Conservation (phyloP, 352 stramenopile genomes). For the Phytophthora ramorum region DNA sequence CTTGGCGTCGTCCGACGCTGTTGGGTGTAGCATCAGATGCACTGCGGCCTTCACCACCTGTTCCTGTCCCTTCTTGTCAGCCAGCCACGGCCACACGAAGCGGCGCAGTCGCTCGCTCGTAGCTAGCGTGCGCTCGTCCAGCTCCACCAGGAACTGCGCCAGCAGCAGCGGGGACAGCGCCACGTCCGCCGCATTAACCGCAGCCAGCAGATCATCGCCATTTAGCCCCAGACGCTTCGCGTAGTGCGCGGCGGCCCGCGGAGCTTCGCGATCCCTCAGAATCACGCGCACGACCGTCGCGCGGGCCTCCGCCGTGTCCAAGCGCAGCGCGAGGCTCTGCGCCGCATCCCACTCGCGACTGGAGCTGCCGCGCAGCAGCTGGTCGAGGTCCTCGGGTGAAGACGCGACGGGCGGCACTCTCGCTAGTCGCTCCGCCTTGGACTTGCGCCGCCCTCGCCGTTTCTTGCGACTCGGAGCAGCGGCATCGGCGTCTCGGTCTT, state of each 20-base stretch:
- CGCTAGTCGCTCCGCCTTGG: constrained; percentile 61
- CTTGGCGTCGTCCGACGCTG: constrained; percentile 21
- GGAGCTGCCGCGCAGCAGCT: constrained; percentile 36
- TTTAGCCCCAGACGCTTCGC: constrained; percentile 55
- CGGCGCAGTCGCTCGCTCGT: constrained; percentile 43
- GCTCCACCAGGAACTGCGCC: constrained; percentile 69
- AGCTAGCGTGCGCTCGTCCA: constrained; percentile 41
- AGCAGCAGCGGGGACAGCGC: constrained; percentile 39
- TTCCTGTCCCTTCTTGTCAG: constrained; percentile 10
- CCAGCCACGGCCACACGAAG: constrained; percentile 73
- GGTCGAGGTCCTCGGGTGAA: constrained; percentile 25
- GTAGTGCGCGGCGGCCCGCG: constrained; percentile 72
- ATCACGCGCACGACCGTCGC: constrained; percentile 47
- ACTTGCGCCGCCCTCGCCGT: constrained; percentile 48
- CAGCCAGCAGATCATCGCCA: constrained; percentile 38
- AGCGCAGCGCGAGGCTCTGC: constrained; percentile 55
- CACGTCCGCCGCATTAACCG: neutral
- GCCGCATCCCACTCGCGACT: constrained; percentile 70
- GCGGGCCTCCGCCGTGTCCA: constrained; percentile 46
- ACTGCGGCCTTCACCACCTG: constrained; percentile 34
- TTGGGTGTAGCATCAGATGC: constrained; percentile 51
- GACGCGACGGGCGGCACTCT: neutral
- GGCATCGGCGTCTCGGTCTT: neutral
- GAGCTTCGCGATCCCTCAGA: constrained; percentile 44
- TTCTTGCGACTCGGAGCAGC: constrained; percentile 32